Percentiles rank a stretch among this genome's conserved stretches.
These are phyloP conservation scores for Populus tomentosa DNA, from an alignment of 441 rosid genomes.

Conservation along the genomic window DNA sequence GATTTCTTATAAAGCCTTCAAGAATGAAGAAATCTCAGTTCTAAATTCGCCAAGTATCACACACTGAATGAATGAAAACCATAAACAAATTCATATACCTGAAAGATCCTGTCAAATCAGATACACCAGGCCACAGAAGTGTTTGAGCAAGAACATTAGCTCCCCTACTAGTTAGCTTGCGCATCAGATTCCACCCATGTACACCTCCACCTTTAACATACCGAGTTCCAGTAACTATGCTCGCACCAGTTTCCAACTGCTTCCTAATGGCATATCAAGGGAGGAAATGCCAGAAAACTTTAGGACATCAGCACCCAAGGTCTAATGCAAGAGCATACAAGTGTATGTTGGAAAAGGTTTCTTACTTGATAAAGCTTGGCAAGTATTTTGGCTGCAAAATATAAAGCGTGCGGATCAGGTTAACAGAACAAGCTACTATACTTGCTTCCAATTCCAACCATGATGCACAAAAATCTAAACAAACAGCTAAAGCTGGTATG, in stretches of 20 bases:
- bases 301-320: background rate
- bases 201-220: slow-evolving; percentile 91
- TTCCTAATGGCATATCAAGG: slow-evolving; percentile 42
- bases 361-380: slow-evolving; percentile 91
- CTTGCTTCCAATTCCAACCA: background rate
- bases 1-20: slow-evolving; percentile 79
- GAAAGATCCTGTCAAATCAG: slow-evolving; percentile 95
- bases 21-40: slow-evolving; percentile 19
- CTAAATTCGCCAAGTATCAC: slow-evolving; percentile 2
- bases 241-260: slow-evolving; percentile 86
- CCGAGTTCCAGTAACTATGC: slow-evolving; percentile 92
- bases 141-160: slow-evolving; percentile 99
- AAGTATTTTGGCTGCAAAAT: slow-evolving; percentile 91
- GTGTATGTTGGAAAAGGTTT: background rate
- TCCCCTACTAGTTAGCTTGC: slow-evolving; percentile 96
- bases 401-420: slow-evolving; percentile 14
- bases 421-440: background rate
- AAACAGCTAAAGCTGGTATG: background rate
- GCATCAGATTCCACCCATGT: slow-evolving; percentile 98
- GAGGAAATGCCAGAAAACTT: slow-evolving; percentile 13
- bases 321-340: background rate
- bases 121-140: slow-evolving; percentile 96
- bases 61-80: background rate
- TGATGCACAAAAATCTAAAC: background rate
- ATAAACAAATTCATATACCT: slow-evolving; percentile 40